Base-by-base conservation (phyloP, 805 yeast genomes). In the Soucietia sequanensis region DNA sequence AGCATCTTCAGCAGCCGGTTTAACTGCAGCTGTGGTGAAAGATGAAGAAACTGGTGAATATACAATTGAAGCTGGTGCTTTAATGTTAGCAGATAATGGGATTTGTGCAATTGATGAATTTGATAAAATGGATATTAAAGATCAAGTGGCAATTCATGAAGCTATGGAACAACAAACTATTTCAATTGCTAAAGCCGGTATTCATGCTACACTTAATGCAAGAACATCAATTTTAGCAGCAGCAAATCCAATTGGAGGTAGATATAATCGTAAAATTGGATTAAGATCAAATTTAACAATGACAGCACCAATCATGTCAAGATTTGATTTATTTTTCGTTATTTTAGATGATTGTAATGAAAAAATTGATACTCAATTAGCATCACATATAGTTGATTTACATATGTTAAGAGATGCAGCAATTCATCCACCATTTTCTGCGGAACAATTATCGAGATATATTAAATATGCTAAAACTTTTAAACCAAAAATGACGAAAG, bases 161-260 rank as follows among this genome's bases (percentile, higher is more conserved):
- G 99, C 93, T 22, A 93, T 93, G 99, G 99, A 93, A 66, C 99
- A 93, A 61, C 99, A 93, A 63, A 93, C 99, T 2, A 93, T 93
- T 39, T 86, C 96, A 15, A 93, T 93, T 39, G 86, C 97, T 27
- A 93, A 93, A 62, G 99, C 99, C 3, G 99, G 99, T 47, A 93
- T 93, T 49, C 86, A 93, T 43, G 93, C 99, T 7, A 87, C 97
- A 2, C 70, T 93, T 48, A 93, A 93, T 57, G 99, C 99, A 6
- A 78, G 99, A 58, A 78, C 98, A 0, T 90, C 97, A 4, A 86
- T 93, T 41, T 65, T 93, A 44, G 99, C 99, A 0, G 99, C 99
- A n/a, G 99, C 99, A 1, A 93, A 93, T 59, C 99, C 99, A 15
- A 79, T 93, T 38, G 95, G 89, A n/a, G 99, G 99, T 33, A 72